phyloP scores from a whole-genome alignment of 2,329 filamentous ascomycete species.

The Aspergillus ibericus region DNA sequence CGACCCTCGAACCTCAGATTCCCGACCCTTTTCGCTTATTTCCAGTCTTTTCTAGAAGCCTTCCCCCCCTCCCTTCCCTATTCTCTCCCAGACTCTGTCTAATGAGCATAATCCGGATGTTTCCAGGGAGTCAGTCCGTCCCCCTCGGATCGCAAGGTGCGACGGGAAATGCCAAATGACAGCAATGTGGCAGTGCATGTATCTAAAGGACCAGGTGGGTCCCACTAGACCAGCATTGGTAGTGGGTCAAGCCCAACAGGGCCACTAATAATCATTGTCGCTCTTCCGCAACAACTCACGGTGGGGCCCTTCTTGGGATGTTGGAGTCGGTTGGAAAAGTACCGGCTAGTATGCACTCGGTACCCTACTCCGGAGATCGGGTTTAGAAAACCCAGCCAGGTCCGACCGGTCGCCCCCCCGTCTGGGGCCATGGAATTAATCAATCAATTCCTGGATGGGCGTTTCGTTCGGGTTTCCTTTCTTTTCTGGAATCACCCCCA shows the following conservation, averaged over 20 bases:
- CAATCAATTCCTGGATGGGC: neutral
- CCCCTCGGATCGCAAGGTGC: constrained; percentile 12
- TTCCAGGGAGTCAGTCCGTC: constrained; percentile 13
- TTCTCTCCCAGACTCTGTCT: neutral
- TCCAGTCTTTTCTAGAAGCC: neutral
- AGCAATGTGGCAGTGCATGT: constrained; percentile 30
- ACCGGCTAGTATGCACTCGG: constrained; percentile 8
- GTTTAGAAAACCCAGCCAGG: neutral
- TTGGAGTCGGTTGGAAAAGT: constrained; percentile 3
- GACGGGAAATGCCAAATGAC: constrained; percentile 21
- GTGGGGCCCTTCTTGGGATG: constrained; percentile 19
- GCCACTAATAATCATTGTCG: constrained; percentile 19
- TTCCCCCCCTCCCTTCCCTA: neutral
- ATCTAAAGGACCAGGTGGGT: constrained; percentile 22
- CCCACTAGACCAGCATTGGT: constrained; percentile 19
- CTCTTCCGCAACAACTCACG: constrained; percentile 14
- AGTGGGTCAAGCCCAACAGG: constrained; percentile 18
- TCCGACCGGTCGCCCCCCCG: neutral
- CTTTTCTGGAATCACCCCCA: constrained; percentile 10
- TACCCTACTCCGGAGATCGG: constrained; percentile 6
- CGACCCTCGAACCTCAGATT: neutral
- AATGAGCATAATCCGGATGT: neutral
- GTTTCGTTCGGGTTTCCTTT: neutral
- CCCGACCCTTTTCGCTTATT: neutral
- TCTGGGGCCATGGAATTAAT: neutral